Base-by-base conservation (phyloP, 129 eudicot species). In the Saussurea involucrata region DNA sequence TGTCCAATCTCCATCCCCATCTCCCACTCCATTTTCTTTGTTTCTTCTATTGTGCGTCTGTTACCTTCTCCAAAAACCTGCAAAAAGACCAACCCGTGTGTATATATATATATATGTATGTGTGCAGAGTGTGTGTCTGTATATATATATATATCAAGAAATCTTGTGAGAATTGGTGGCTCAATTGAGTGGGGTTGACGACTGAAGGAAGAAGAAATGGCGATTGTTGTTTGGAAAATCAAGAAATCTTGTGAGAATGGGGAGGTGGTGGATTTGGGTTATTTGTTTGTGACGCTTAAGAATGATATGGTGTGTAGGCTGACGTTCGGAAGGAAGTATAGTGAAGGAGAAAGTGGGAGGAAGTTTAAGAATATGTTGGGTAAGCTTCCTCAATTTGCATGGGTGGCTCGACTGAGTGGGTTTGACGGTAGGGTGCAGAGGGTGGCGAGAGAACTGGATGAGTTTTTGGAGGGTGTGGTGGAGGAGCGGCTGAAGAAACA, bases 271-370 rank as follows among this genome's bases (percentile, higher is more conserved):
- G 49, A 90, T 71, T 74, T 90, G 81, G 80, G 80, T 29, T 89
- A 88, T 4, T 5, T 85, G 71, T 69, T 88, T 0, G 34, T 34
- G 57, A 21, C 75, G 15, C 66, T 84, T 5, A 80, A 90, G 6
- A 85, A 87, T 17, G 80, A 80, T 60, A 76, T 90, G 3, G 80
- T 83, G 24, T 86, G 88, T 49, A 85, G 80, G 78, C 76, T 76
- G 20, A 89, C 95, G 0, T 84, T 93, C 12, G 97, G 98, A 24
- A 74, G 72, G 83, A 88, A 84, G 76, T 85, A 79, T 10, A 67
- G 88, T 7, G 82, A 63, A 12, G 87, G 80, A 0, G 90, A 76
- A n/a, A 29, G 24, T 0, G 86, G 85, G 18, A 13, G 20, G 82
- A 83, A 34, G 78, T 83, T 90, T 3, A 73, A 65, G 81, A 28